Evolutionary conservation across 495 filamentous ascomycete species (phyloP).

Genomic region (Aspergillus avenaceus): DNA sequence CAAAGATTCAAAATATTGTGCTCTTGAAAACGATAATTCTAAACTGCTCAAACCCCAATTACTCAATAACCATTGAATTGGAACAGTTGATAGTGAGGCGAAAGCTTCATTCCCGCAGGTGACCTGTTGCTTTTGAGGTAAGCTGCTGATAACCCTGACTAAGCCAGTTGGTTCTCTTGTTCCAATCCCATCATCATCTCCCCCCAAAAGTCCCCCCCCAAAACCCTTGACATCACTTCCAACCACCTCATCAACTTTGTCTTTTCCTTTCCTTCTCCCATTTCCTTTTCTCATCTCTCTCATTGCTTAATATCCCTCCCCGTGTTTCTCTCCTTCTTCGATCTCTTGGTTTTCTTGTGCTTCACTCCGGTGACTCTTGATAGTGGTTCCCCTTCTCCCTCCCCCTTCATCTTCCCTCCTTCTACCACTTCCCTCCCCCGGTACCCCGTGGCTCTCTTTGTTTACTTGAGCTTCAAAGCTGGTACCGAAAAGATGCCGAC

Average conservation of each 20-base stretch:
- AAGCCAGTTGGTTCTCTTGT: slow-evolving; percentile 37
- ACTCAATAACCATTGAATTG: background rate
- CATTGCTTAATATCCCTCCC: slow-evolving; percentile 13
- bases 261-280: slow-evolving; percentile 13
- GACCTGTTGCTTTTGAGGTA: slow-evolving; percentile 14
- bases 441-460: slow-evolving; percentile 25
- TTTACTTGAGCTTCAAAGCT: slow-evolving; percentile 35
- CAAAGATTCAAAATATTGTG: no score
- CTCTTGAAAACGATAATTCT: no score
- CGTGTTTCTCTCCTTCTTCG: slow-evolving; percentile 15
- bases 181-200: slow-evolving; percentile 25
- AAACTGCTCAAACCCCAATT: background rate
- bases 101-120: background rate
- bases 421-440: slow-evolving; percentile 18
- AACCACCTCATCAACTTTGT: slow-evolving; percentile 38
- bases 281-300: slow-evolving; percentile 16
- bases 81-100: background rate
- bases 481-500: slow-evolving; percentile 46
- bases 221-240: slow-evolving; percentile 46
- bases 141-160: slow-evolving; percentile 33
- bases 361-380: slow-evolving; percentile 12
- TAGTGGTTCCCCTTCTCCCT: slow-evolving; percentile 16
- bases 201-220: slow-evolving; percentile 20
- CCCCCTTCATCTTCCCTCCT: slow-evolving; percentile 15
- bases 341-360: slow-evolving; percentile 14